Conservation (phyloP, 495 filamentous ascomycete genomes). For the Annulohypoxylon stygium region DNA sequence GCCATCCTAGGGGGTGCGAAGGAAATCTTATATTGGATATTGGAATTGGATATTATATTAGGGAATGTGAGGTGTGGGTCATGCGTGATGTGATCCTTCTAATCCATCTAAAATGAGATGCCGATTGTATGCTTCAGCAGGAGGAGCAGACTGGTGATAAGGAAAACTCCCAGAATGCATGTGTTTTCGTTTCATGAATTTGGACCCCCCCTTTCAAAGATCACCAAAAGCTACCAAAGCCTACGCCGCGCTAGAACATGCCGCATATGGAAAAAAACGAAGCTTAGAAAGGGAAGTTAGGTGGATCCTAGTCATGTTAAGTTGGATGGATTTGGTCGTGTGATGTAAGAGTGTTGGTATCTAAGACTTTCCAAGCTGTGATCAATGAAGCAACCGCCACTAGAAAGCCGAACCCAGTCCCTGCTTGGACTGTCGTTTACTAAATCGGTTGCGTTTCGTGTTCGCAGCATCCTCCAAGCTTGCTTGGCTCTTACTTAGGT, state of each 20-base stretch:
- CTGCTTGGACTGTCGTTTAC: slow-evolving; percentile 89
- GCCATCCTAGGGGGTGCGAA: slow-evolving; percentile 6
- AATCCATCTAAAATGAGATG: slow-evolving; percentile 49
- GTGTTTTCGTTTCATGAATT: slow-evolving; percentile 49
- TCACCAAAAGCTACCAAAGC: slow-evolving; percentile 52
- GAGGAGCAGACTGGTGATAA: slow-evolving; percentile 31
- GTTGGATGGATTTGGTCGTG: slow-evolving; percentile 12
- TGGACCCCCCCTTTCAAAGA: slow-evolving; percentile 47
- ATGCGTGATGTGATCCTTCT: slow-evolving; percentile 43
- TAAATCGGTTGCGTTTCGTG: slow-evolving; percentile 80
- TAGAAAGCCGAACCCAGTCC: slow-evolving; percentile 86
- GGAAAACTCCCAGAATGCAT: slow-evolving; percentile 47
- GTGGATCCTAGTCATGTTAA: slow-evolving; percentile 15
- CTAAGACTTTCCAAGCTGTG: slow-evolving; percentile 34
- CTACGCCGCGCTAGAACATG: slow-evolving; percentile 56
- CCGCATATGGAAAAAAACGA: slow-evolving; percentile 44
- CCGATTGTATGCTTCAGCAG: slow-evolving; percentile 28
- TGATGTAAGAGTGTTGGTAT: slow-evolving; percentile 23
- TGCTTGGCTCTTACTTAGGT: slow-evolving; percentile 67
- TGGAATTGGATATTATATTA: slow-evolving; percentile 47
- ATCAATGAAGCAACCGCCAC: slow-evolving; percentile 11
- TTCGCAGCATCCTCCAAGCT: slow-evolving; percentile 68
- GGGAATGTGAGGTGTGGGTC: slow-evolving; percentile 43
- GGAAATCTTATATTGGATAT: slow-evolving; percentile 36
- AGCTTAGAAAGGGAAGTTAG: slow-evolving; percentile 28